Evolutionary conservation across 2,329 filamentous ascomycete genomes (phyloP), one percentile per base, ranked within the genome.

Genomic region (Fusarium metavorans): DNA sequence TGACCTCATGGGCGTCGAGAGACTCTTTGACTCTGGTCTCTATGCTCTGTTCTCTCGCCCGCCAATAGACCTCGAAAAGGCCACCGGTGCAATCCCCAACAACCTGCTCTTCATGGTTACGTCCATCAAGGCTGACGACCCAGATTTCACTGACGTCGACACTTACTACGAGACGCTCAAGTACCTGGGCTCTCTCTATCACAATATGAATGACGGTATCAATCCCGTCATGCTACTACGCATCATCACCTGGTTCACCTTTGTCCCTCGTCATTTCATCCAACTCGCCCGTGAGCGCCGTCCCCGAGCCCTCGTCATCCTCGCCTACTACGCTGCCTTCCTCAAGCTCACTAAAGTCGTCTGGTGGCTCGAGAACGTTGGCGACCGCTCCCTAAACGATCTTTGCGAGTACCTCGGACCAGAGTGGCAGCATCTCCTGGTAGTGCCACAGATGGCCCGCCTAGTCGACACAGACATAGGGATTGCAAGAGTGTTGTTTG

Each of bases 231-330:
- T 90, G 74, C 80, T 83, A 67, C 79, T 90, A 16, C 86, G 88
- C 63, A 83, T 88, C 77, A 84, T 88, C 69, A 88, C 87, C 11
- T 88, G 86, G 81, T 85, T 88, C 65, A 90, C 87, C 3, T 90
- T 87, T 62, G 70, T 89, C 23, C 86, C 87, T 7, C 76, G 77
- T 1, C 70, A 71, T 6, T 88, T 90, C 64, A 78, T 88, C 64
- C 81, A 85, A 3, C 80, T 88, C 8, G 84, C 84, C 1, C 82
- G 83, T 16, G 72, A 83, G 27, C 80, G 78, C 56, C 82, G 84
- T 2, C 86, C 87, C 0, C 84, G 86, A 32, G 85, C 88, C 3
- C 81, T 90, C 0, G 71, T 90, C 60, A 87, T 90, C 41, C 61
- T 91, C 13, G 88, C 87, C 2, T 82, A 90, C 72, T 89, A 89